These are phyloP conservation scores for Leishmania aethiopica DNA, from an alignment of 208 protist genomes.

Conservation along the genomic window DNA sequence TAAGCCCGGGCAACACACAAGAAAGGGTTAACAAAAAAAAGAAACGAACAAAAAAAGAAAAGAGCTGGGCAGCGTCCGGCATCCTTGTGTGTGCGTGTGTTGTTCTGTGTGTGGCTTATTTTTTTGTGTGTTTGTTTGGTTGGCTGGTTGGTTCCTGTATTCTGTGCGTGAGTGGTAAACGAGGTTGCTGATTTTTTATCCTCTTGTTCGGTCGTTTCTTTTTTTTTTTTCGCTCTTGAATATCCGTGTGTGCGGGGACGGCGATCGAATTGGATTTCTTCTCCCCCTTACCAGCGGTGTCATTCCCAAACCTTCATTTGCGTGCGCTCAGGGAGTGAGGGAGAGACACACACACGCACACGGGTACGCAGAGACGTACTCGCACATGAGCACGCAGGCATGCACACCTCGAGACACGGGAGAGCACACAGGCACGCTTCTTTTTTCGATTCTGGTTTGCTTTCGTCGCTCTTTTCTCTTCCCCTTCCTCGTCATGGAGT, in stretches of 20 bases:
- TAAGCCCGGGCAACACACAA: not conserved
- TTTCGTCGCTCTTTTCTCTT: not conserved
- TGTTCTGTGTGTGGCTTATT: conserved; percentile 1
- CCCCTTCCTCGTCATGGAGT: not conserved
- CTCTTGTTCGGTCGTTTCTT: not conserved
- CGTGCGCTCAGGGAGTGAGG: not conserved
- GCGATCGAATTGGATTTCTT: not conserved
- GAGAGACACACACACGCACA: not conserved
- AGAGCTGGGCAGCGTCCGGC: not conserved
- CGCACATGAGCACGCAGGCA: not conserved
- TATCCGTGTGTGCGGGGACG: not conserved
- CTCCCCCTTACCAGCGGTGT: not conserved
- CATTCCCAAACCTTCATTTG: not conserved
- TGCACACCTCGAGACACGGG: not conserved
- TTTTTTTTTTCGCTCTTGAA: not conserved
- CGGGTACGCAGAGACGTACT: not conserved
- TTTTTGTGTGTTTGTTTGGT: not conserved
- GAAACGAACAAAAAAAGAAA: not conserved
- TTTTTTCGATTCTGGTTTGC: not conserved
- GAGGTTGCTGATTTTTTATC: not conserved
- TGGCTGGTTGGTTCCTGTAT: not conserved
- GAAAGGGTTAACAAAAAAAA: not conserved
- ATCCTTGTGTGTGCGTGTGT: not conserved
- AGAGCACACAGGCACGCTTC: not conserved
- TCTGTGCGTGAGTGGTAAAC: not conserved